phyloP scores from a whole-genome alignment of 179 eudicot species.

The Camellia oleifera region DNA sequence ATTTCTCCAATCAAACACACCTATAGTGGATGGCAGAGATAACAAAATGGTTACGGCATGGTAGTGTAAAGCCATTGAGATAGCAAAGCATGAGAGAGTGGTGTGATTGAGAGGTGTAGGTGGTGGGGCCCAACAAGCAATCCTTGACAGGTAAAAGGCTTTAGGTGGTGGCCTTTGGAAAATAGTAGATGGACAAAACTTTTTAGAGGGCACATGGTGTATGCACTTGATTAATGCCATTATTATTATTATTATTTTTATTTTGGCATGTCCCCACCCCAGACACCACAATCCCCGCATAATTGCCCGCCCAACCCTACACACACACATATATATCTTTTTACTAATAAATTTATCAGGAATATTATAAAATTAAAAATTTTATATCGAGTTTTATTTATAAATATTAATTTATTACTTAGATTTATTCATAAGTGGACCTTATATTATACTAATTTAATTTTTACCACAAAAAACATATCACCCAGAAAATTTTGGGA shows the following conservation, averaged over 20 bases:
- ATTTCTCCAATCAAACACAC: too few species aligned
- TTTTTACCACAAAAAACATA: too few species aligned
- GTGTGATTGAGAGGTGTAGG: not conserved
- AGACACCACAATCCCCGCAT: conserved; percentile 28
- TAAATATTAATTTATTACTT: too few species aligned
- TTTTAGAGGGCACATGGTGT: conserved; percentile 19
- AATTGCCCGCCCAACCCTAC: conserved; percentile 6
- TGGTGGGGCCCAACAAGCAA: not conserved
- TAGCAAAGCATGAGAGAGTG: not conserved
- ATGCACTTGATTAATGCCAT: not conserved
- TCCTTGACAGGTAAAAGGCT: conserved; percentile 1
- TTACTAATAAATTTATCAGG: not conserved
- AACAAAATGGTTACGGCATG: too few species aligned
- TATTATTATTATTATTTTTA: not conserved
- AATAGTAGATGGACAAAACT: not conserved
- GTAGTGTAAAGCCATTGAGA: not conserved
- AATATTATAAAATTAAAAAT: too few species aligned
- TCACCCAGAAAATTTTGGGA: too few species aligned
- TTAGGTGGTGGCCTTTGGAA: not conserved
- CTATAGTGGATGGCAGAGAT: too few species aligned
- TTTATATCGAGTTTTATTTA: too few species aligned
- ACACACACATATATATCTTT: not conserved
- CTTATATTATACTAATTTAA: too few species aligned
- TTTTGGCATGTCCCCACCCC: conserved; percentile 15
- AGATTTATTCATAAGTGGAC: too few species aligned